phyloP scores from a whole-genome alignment of 164 flowering plant genomes.

The Euptelea pleiosperma region DNA sequence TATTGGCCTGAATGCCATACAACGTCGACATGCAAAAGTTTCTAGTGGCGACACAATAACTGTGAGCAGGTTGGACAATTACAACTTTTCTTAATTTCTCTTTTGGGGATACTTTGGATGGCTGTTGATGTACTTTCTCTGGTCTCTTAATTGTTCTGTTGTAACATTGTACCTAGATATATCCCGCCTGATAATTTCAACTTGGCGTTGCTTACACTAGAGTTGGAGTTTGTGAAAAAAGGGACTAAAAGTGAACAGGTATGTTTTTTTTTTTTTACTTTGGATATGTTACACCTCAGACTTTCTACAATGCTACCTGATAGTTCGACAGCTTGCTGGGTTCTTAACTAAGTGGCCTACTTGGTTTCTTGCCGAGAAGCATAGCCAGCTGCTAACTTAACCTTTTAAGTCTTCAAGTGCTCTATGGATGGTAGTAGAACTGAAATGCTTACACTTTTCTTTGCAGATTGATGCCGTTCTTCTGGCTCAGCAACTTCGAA shows the following conservation, averaged over 20 bases:
- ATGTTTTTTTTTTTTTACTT: neutral
- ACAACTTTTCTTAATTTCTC: neutral
- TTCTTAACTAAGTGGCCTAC: neutral
- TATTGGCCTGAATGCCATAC: constrained; percentile 74
- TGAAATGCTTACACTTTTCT: constrained; percentile 2
- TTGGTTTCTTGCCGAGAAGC: neutral
- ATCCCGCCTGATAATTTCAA: constrained; percentile 53
- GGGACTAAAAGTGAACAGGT: constrained; percentile 56
- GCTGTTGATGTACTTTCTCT: neutral
- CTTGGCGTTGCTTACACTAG: constrained; percentile 60
- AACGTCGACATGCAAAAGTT: constrained; percentile 72
- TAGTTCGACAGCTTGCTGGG: constrained; percentile 1
- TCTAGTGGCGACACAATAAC: constrained; percentile 68
- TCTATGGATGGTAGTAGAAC: neutral
- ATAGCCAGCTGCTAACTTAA: neutral
- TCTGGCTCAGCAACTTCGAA: constrained; percentile 51
- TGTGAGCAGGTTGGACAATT: constrained; percentile 47
- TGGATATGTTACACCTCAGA: neutral
- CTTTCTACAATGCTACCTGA: neutral
- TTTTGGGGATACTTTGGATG: neutral
- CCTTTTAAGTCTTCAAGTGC: neutral
- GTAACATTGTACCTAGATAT: constrained; percentile 34
- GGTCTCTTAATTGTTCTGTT: neutral
- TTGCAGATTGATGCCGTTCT: constrained; percentile 61
- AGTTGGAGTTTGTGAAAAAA: constrained; percentile 65